Base-by-base conservation (phyloP, 2,329 filamentous ascomycete genomes). In the Atkinsonella hypoxylon region DNA sequence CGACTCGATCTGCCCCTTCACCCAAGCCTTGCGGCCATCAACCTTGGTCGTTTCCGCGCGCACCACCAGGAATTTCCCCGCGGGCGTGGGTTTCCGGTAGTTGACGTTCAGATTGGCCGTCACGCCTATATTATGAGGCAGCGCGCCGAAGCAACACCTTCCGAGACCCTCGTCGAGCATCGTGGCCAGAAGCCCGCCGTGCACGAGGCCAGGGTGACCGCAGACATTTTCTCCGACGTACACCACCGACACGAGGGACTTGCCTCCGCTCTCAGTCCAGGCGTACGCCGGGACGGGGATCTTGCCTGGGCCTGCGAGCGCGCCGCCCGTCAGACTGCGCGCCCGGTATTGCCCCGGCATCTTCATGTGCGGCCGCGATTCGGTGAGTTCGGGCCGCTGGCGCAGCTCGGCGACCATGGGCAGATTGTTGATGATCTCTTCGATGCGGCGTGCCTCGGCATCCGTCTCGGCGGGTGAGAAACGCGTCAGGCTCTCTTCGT, bases 1-100 rank as follows among this genome's bases (percentile, higher is more conserved):
- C 50, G 87, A 83, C 76, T 95, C 89, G 59, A 97, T 83, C 58
- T 81, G 79, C 1, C 89, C 93, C 69, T 87, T 84, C 1, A 96
- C 89, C 89, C 89, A 96, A 12, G 89, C 91, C 72, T 97, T 97
- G 55, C 93, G 77, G 1, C 93, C 91, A 63, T 97, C 89, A 1
- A 91, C 86, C 70, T 85, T 90, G 10, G 79, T 83, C 18, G 90
- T 95, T 63, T 81, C 79, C 4, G 88, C 90, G 54, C 79, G 77
- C 52, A 98, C 70, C 42, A 95, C 87, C 31, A 94, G 72, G 62
- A 85, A 93, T 54, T 79, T 78, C 20, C 81, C 79, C 6, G 89
- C 89, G 59, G 78, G 81, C 43, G 86, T 84, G 4, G 93, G 93
- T 54, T 81, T 81, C 59, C 85, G 82, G 69, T 96, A 98, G 67